These are phyloP conservation scores for Acanthamoeba sp. DNA, from an alignment of 208 protist genomes.

Conservation along the genomic window DNA sequence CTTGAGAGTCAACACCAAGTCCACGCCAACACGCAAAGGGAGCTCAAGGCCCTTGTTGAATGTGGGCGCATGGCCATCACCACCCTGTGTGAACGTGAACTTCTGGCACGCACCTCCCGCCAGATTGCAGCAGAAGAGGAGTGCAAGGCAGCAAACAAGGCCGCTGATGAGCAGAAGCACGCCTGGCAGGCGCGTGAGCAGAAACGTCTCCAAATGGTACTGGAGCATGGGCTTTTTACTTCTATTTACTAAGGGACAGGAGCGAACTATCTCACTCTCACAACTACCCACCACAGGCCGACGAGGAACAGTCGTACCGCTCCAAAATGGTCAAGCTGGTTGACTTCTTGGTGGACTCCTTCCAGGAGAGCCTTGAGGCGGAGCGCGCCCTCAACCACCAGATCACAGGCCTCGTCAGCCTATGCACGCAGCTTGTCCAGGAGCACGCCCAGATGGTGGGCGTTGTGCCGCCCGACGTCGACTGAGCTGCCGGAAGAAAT, in stretches of 20 bases:
- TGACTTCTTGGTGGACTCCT: constrained; percentile 10
- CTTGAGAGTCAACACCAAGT: not conserved
- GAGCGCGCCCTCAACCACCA: constrained; percentile 26
- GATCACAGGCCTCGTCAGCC: constrained; percentile 19
- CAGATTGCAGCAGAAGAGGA: not conserved
- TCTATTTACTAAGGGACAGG: not conserved
- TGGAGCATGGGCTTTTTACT: not conserved
- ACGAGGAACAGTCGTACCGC: not conserved
- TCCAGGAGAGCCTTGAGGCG: constrained; percentile 41
- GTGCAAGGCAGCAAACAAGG: not conserved
- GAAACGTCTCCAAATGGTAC: not conserved
- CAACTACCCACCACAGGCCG: not conserved
- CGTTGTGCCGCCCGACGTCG: not conserved
- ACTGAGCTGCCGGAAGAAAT: not conserved
- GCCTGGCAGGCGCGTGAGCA: not conserved
- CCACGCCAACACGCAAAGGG: not conserved
- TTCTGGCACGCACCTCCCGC: not conserved
- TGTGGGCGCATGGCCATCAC: not conserved
- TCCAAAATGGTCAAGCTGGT: constrained; percentile 23
- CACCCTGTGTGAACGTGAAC: not conserved
- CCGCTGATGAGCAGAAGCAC: not conserved
- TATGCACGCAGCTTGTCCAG: constrained; percentile 11
- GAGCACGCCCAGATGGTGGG: not conserved
- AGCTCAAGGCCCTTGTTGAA: not conserved
- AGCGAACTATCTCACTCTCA: not conserved